Evolutionary conservation across 148 eudicot species (phyloP).

Genomic region (Spergularia marina): DNA sequence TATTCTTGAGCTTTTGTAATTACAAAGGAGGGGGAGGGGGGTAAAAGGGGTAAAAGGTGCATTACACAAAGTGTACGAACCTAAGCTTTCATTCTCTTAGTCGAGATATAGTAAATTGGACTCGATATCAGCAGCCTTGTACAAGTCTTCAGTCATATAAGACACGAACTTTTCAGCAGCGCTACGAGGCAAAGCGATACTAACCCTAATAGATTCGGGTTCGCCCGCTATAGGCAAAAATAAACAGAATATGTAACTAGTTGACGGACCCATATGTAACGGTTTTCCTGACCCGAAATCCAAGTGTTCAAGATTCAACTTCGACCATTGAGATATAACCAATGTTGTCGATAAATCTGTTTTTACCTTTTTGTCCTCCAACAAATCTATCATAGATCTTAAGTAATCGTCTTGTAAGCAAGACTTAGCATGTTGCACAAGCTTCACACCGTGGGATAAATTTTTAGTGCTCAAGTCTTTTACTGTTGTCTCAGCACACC

Average conservation of each 20-base stretch:
- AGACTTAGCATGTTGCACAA: conserved; percentile 76
- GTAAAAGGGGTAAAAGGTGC: neutral
- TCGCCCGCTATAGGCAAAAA: conserved; percentile 66
- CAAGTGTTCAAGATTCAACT: conserved; percentile 65
- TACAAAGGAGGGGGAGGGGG: neutral
- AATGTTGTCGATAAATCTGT: conserved; percentile 54
- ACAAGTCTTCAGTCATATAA: conserved; percentile 50
- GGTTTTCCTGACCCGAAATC: conserved; percentile 85
- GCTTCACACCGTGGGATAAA: conserved; percentile 44
- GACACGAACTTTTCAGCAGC: conserved; percentile 53
- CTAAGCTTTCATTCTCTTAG: conserved; percentile 3
- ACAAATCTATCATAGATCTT: conserved; percentile 51
- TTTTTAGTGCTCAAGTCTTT: conserved; percentile 49
- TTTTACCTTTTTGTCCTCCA: conserved; percentile 58
- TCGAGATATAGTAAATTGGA: conserved; percentile 12
- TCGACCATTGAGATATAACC: conserved; percentile 92
- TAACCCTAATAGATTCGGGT: conserved; percentile 52
- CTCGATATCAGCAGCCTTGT: conserved; percentile 30
- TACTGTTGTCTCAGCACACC: conserved; percentile 64
- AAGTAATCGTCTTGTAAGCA: conserved; percentile 47
- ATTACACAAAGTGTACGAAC: neutral
- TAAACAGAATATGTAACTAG: conserved; percentile 80
- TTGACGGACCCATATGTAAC: conserved; percentile 72
- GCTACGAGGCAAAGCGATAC: conserved; percentile 61
- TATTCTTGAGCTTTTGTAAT: neutral